A percentile compares a stretch with the other conserved stretches of the same genome.
Conservation (phyloP, 1,284 basidiomycete genomes). For the Phaffia rhodozyma region DNA sequence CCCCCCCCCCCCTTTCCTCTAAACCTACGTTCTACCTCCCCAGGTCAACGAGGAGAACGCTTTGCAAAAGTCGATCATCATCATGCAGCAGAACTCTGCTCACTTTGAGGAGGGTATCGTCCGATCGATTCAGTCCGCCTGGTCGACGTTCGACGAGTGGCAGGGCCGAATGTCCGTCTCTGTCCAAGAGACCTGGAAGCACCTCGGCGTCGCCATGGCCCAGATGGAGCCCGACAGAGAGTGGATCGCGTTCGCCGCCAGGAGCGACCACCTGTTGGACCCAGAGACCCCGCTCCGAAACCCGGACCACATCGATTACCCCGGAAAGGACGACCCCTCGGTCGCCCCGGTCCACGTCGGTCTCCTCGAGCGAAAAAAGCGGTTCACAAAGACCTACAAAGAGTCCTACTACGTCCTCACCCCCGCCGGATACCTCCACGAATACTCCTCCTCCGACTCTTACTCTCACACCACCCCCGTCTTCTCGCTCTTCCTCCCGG, state of each 20-base stretch:
- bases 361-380: conserved; percentile 89
- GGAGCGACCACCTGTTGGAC: conserved; percentile 90
- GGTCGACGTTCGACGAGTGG: conserved; percentile 98
- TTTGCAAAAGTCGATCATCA: conserved; percentile 95
- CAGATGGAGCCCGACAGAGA: conserved; percentile 81
- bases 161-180: conserved; percentile 69
- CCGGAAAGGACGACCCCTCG: conserved; percentile 83
- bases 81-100: conserved; percentile 96
- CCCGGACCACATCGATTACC: conserved; percentile 69
- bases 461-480: conserved; percentile 52
- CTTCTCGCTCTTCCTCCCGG: conserved; percentile 85
- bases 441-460: conserved; percentile 73
- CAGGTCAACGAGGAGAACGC: conserved; percentile 92
- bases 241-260: conserved; percentile 91
- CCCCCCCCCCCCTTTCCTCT: background rate
- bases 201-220: conserved; percentile 66
- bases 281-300: conserved; percentile 87
- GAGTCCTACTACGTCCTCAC: conserved; percentile 90
- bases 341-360: conserved; percentile 83
- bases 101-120: conserved; percentile 97
- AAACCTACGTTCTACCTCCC: too few species aligned
- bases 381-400: conserved; percentile 81
- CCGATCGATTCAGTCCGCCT: conserved; percentile 86
- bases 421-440: conserved; percentile 89
- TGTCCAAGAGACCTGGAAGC: conserved; percentile 69